Base-by-base conservation (phyloP, 1,284 basidiomycete species). In the Veloboletus limbatus region DNA sequence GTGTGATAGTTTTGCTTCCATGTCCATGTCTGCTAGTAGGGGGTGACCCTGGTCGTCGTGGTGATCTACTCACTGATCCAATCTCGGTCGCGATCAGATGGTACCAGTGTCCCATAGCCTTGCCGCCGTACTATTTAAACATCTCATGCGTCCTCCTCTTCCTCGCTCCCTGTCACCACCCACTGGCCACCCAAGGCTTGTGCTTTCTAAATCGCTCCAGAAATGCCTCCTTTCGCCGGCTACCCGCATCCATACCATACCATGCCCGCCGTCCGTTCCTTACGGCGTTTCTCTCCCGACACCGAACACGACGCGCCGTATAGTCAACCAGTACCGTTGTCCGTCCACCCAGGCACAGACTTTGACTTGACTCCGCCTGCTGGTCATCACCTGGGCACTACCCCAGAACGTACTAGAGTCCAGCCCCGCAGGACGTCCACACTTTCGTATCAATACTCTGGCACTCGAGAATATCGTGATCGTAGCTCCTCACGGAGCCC, bases 1-100 rank as follows among this genome's bases (percentile, higher is more conserved):
- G 52, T 85, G 79, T 1, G 77, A 62, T 42, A 91, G 75, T 66
- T 77, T 82, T 43, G 64, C 62, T 40, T 90, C 83, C 85, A 89
- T 88, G 33, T 40, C 31, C 25, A 7, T 18, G 20, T n/a, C n/a
- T n/a, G n/a, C n/a, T n/a, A n/a, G n/a, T n/a, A n/a, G n/a, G n/a
- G n/a, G n/a, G n/a, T n/a, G n/a, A n/a, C n/a, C 65, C 54, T 54
- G 47, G 69, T 72, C 58, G 60, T 54, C 70, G 46, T 63, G 69
- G 65, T 48, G 58, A 71, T 51, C 28, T 58, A 51, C 50, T 47
- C 47, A 48, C 44, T 42, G 21, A n/a, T n/a, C n/a, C n/a, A n/a
- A n/a, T n/a, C n/a, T n/a, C n/a, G n/a, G n/a, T n/a, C n/a, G n/a
- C n/a, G n/a, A n/a, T n/a, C n/a, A n/a, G n/a, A n/a, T n/a, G n/a